Evolutionary conservation across 305 asterid species (phyloP).

Genomic region (Plantago coronopus): DNA sequence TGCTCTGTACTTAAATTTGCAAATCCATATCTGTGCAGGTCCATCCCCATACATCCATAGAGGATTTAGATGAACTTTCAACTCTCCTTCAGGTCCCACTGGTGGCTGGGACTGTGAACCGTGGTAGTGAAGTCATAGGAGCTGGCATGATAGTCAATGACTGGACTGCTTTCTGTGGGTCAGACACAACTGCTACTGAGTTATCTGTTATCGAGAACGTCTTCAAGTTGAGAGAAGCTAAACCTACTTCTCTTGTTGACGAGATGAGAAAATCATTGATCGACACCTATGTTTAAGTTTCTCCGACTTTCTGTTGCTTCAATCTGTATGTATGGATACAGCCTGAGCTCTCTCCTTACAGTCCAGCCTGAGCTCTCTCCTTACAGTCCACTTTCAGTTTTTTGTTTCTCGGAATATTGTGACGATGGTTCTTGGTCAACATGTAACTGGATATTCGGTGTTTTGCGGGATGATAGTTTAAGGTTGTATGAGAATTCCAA

Average conservation of each 20-base stretch:
- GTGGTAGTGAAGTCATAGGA: conserved; percentile 83
- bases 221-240: conserved; percentile 81
- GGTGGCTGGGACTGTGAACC: conserved; percentile 88
- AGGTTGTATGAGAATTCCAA: too few species aligned
- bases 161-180: conserved; percentile 93
- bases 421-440: background rate
- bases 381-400: background rate
- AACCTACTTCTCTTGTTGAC: conserved; percentile 72
- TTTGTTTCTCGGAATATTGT: background rate
- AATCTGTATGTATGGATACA: conserved; percentile 9
- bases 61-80: conserved; percentile 82
- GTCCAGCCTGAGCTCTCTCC: background rate
- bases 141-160: conserved; percentile 79
- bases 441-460: background rate
- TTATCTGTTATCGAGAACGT: conserved; percentile 72
- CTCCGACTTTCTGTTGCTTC: background rate
- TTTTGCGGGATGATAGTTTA: background rate
- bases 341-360: background rate
- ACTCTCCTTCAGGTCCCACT: conserved; percentile 87
- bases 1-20: background rate
- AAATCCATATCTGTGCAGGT: conserved; percentile 40
- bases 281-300: conserved; percentile 58
- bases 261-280: conserved; percentile 88
- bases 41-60: conserved; percentile 86
- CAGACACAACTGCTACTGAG: conserved; percentile 94